phyloP scores from a whole-genome alignment of 768 basidiomycete species.

The Russula emetica region DNA sequence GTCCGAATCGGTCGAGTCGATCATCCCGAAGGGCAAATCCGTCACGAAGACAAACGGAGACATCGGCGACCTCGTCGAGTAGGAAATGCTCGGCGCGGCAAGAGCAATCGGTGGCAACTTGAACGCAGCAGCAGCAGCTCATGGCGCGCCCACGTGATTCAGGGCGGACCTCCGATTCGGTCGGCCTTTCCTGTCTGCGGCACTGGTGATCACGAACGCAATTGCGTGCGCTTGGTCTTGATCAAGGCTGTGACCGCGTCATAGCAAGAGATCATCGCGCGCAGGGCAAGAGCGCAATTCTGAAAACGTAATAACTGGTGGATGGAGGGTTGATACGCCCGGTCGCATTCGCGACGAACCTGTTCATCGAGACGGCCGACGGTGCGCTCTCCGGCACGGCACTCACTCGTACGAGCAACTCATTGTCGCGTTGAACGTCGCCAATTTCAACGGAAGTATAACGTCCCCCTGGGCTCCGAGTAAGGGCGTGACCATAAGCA shows the following conservation, averaged over 20 bases:
- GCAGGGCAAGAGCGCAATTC: conserved; percentile 95
- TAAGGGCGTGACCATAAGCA: too few species aligned
- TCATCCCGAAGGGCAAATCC: conserved; percentile 83
- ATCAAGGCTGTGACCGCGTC: conserved; percentile 95
- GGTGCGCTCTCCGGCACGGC: conserved; percentile 93
- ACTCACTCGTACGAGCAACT: conserved; percentile 97
- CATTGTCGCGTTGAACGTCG: conserved; percentile 98
- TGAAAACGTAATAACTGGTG: conserved; percentile 99
- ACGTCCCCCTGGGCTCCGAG: too few species aligned
- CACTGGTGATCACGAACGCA: conserved; percentile 92
- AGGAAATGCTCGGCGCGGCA: conserved; percentile 93
- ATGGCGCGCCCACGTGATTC: conserved; percentile 89
- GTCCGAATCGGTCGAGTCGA: conserved; percentile 78
- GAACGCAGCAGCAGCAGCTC: conserved; percentile 82
- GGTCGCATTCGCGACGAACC: conserved; percentile 91
- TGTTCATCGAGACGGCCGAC: conserved; percentile 96
- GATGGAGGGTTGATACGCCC: conserved; percentile 99
- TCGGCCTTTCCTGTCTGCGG: conserved; percentile 52
- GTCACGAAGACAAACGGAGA: conserved; percentile 82
- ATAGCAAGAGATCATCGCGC: too few species aligned
- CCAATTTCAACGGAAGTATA: too few species aligned
- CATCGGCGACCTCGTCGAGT: conserved; percentile 92
- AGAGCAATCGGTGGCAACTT: conserved; percentile 90
- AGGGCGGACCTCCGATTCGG: conserved; percentile 53
- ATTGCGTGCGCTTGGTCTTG: conserved; percentile 89